Evolutionary conservation across 2,329 filamentous ascomycete genomes (phyloP).

Genomic region (Diplodia sapinea): DNA sequence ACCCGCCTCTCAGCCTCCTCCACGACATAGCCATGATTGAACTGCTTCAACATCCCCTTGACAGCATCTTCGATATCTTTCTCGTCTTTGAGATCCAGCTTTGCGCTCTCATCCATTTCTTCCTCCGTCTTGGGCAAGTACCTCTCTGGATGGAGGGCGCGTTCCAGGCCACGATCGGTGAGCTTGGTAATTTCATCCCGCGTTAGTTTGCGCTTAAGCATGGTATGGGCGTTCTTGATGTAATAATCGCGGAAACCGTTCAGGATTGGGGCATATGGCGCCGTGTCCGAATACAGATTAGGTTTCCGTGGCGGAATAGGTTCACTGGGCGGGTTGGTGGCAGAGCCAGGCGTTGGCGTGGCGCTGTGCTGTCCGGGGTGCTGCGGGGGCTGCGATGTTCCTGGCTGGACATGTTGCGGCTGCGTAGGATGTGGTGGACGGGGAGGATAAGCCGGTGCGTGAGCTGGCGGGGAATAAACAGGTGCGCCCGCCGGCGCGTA

Average conservation of each 20-base stretch:
- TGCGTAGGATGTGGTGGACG: constrained; percentile 20
- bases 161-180: constrained; percentile 28
- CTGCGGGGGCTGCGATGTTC: constrained; percentile 12
- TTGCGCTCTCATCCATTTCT: constrained; percentile 24
- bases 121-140: constrained; percentile 21
- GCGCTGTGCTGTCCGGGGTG: constrained; percentile 18
- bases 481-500: constrained; percentile 14
- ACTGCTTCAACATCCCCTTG: constrained; percentile 31
- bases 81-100: constrained; percentile 29
- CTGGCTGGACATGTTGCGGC: constrained; percentile 12
- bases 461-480: constrained; percentile 17
- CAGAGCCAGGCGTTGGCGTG: background rate
- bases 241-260: constrained; percentile 30
- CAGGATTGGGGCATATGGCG: constrained; percentile 27
- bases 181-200: constrained; percentile 26
- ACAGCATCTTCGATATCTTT: constrained; percentile 29
- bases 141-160: constrained; percentile 25
- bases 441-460: background rate
- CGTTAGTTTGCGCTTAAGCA: constrained; percentile 22
- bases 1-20: constrained; percentile 26
- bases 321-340: constrained; percentile 6
- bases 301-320: constrained; percentile 27
- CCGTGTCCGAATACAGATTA: constrained; percentile 22
- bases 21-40: constrained; percentile 26
- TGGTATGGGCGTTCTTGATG: constrained; percentile 24